Conservation (phyloP, 2,329 filamentous ascomycete genomes). For the Fusarium equiseti region DNA sequence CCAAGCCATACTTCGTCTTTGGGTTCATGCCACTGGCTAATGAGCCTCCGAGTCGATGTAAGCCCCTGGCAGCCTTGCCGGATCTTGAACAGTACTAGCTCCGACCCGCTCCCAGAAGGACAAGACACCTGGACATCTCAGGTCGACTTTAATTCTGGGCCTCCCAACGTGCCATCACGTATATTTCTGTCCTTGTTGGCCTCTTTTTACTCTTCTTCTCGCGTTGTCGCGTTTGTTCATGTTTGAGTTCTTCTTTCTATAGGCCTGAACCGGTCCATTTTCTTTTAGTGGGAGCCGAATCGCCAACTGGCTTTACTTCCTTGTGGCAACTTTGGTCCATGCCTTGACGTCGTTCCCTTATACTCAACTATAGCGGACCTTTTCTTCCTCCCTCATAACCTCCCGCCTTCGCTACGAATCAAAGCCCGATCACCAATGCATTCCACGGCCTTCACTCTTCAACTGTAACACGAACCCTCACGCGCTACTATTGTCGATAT, state of each 20-base stretch:
- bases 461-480: conserved; percentile 35
- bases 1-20: conserved; percentile 17
- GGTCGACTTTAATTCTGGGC: conserved; percentile 26
- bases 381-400: conserved; percentile 42
- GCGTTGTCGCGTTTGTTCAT: conserved; percentile 23
- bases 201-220: conserved; percentile 30
- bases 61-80: conserved; percentile 48
- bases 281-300: conserved; percentile 23
- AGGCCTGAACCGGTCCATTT: conserved; percentile 28
- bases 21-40: conserved; percentile 27
- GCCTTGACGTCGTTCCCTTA: conserved; percentile 30
- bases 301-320: conserved; percentile 13
- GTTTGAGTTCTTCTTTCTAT: conserved; percentile 20
- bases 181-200: conserved; percentile 33
- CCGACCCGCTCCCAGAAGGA: conserved; percentile 40
- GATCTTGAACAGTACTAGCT: conserved; percentile 45
- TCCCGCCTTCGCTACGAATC: conserved; percentile 37
- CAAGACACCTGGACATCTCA: conserved; percentile 47
- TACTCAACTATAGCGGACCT: conserved; percentile 10
- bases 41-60: conserved; percentile 36
- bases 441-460: conserved; percentile 31
- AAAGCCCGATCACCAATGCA: conserved; percentile 38
- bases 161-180: conserved; percentile 26
- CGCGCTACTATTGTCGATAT: conserved; percentile 47
- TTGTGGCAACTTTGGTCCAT: conserved; percentile 33